Evolutionary conservation across 2,329 filamentous ascomycete genomes (phyloP), one percentile per base, ranked within the genome.

Genomic region (Nigrograna mackinnonii): DNA sequence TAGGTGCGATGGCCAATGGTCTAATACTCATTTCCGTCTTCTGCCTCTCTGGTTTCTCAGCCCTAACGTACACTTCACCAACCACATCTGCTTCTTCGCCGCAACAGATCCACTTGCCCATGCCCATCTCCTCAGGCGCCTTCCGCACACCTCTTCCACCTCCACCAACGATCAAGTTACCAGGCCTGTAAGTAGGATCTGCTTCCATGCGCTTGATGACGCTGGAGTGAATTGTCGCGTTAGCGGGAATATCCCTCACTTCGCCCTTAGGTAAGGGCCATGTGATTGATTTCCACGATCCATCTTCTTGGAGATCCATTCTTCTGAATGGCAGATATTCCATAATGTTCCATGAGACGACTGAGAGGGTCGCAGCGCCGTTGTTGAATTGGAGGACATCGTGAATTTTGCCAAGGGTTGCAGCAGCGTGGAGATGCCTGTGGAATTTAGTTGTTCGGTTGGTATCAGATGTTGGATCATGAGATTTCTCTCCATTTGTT

Each of bases 241-340:
- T 75, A 6, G 79, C 67, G 0, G 89, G 89, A 2, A 94, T 84
- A 57, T 94, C 89, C 13, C 89, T 80, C 0, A 86, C 82, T 67
- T 92, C 88, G 7, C 89, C 89, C 21, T 84, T 80, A 0, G 89
- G 89, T 3, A 92, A 70, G 0, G 89, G 89, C 86, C 88, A 92
- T 6, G 83, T 77, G 52, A 94, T 92, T 0, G 87, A 85, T 64
- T 83, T 85, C 89, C 89, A 94, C 0, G 81, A 82, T 0, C 87
- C 87, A 48, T 91, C 85, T 0, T 73, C 46, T 47, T 83, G 82
- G 6, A 92, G 71, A 54, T 92, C 89, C 86, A 94, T 91, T 18
- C 89, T 77, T 1, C 86, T 79, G 69, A 92, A 91, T 0, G 89
- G 89, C 18, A 92, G 72, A 62, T 86, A 91, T 58, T 92, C 89